These are phyloP conservation scores for Trichoderma asperelloides DNA, from an alignment of 495 filamentous ascomycete species.

Conservation along the genomic window DNA sequence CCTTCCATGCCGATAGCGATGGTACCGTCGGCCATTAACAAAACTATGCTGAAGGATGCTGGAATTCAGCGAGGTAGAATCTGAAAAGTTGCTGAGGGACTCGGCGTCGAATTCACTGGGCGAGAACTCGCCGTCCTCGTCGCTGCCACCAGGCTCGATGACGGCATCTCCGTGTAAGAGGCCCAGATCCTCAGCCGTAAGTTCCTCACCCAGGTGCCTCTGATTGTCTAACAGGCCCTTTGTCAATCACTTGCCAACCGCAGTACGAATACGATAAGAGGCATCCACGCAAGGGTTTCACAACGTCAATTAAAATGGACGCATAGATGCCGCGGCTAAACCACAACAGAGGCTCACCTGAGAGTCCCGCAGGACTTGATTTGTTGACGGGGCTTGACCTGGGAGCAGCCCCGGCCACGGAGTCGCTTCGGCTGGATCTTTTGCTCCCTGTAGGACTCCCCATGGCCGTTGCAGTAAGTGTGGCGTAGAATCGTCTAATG, in stretches of 20 bases:
- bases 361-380: background rate
- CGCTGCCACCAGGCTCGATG: conserved; percentile 16
- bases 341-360: background rate
- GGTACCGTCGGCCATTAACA: conserved; percentile 53
- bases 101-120: conserved; percentile 18
- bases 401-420: background rate
- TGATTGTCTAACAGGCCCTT: background rate
- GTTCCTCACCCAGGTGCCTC: background rate
- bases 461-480: background rate
- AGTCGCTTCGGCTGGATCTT: conserved; percentile 1
- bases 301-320: background rate
- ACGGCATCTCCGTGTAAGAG: background rate
- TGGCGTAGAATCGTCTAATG: background rate
- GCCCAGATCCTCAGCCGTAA: background rate
- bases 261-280: background rate
- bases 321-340: background rate
- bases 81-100: conserved; percentile 10
- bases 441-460: background rate
- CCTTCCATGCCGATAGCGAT: conserved; percentile 42
- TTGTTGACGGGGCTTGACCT: background rate
- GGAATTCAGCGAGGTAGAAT: conserved; percentile 44
- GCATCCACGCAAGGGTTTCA: background rate
- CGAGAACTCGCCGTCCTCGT: conserved; percentile 15
- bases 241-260: background rate
- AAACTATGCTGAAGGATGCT: conserved; percentile 43